Percentiles rank a stretch among this genome's conserved stretches.
These are phyloP conservation scores for Zymoseptoria ardabiliae DNA, from an alignment of 2,329 filamentous ascomycete species.

Conservation along the genomic window DNA sequence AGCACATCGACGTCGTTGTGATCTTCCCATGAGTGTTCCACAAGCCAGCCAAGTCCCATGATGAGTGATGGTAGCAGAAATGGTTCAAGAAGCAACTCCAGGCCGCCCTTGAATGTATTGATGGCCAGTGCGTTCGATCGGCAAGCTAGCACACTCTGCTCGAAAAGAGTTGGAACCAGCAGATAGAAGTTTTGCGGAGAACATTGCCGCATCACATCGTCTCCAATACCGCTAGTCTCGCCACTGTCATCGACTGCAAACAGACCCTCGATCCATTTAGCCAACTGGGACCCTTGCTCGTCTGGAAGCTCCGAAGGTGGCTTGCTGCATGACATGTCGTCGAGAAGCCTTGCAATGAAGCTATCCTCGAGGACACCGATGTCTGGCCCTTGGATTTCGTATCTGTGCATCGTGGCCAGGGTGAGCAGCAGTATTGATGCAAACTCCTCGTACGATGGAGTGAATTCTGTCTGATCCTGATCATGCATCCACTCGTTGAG, in stretches of 20 bases:
- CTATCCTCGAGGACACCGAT: slow-evolving; percentile 58
- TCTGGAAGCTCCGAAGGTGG: slow-evolving; percentile 55
- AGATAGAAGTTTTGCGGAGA: slow-evolving; percentile 77
- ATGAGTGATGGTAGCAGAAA: slow-evolving; percentile 74
- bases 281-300: slow-evolving; percentile 59
- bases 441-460: slow-evolving; percentile 81
- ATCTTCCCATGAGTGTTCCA: slow-evolving; percentile 60
- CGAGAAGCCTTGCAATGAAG: slow-evolving; percentile 61
- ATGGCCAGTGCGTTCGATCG: slow-evolving; percentile 58
- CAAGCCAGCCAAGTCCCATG: slow-evolving; percentile 64
- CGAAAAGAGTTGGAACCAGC: slow-evolving; percentile 67
- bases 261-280: slow-evolving; percentile 69
- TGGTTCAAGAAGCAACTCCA: slow-evolving; percentile 74
- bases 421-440: slow-evolving; percentile 68
- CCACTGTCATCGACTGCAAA: slow-evolving; percentile 58
- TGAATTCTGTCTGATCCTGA: slow-evolving; percentile 73
- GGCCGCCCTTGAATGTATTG: slow-evolving; percentile 63
- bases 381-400: slow-evolving; percentile 56
- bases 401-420: slow-evolving; percentile 68
- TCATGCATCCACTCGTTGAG: slow-evolving; percentile 76
- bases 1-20: slow-evolving; percentile 58
- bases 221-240: slow-evolving; percentile 59
- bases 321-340: slow-evolving; percentile 51
- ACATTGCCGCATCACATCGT: slow-evolving; percentile 75
- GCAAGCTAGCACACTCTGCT: slow-evolving; percentile 65